Evolutionary conservation across 306 rosid species (phyloP).

Genomic region (Arachis stenosperma): DNA sequence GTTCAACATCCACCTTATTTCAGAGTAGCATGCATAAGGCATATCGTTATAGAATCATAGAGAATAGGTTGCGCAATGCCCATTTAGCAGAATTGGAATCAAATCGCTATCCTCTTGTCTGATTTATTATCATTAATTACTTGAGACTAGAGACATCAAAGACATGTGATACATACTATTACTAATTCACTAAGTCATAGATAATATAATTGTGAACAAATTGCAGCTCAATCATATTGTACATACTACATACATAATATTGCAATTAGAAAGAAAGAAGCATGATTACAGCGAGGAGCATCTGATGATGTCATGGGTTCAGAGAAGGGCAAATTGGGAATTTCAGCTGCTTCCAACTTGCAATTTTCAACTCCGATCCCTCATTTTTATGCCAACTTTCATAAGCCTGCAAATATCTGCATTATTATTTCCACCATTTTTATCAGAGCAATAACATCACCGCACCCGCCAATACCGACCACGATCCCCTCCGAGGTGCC

Average conservation of each 20-base stretch:
- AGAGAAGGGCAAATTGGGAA: constrained; percentile 39
- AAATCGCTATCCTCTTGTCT: neutral
- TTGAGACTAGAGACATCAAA: too few species aligned
- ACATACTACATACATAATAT: neutral
- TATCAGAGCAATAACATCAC: constrained; percentile 47
- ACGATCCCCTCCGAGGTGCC: neutral
- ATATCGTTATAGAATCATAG: neutral
- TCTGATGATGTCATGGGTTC: neutral
- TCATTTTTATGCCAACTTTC: constrained; percentile 33
- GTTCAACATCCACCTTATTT: neutral
- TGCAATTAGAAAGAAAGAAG: constrained; percentile 7
- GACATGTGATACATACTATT: neutral
- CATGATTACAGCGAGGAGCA: neutral
- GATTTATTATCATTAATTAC: too few species aligned
- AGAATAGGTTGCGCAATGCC: neutral
- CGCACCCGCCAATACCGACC: constrained; percentile 21
- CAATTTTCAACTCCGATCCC: neutral
- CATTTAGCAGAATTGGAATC: neutral
- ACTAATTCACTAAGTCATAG: neutral
- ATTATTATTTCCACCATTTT: constrained; percentile 32
- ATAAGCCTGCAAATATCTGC: constrained; percentile 71
- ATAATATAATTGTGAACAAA: constrained; percentile 9
- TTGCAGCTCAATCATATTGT: constrained; percentile 24
- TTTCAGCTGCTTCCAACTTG: neutral
- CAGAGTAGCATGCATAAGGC: neutral